Conservation (phyloP, 371 early-diverging fungal species). For the Capillidium heterosporum region DNA sequence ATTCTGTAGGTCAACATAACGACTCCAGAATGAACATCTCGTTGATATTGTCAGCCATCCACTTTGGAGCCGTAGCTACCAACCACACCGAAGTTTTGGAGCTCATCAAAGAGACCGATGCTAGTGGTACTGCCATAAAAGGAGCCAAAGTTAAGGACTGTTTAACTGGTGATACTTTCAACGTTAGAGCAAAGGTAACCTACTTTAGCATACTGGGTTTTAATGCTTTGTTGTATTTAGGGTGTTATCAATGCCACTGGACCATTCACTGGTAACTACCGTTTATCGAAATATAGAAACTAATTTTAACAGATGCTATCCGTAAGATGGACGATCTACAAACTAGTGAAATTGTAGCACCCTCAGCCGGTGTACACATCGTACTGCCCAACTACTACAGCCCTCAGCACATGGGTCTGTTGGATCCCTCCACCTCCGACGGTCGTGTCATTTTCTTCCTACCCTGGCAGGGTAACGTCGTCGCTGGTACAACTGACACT, state of each 20-base stretch:
- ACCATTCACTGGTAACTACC: slow-evolving; percentile 23
- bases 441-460: slow-evolving; percentile 97
- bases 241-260: slow-evolving; percentile 93
- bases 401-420: slow-evolving; percentile 89
- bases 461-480: slow-evolving; percentile 94
- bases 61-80: slow-evolving; percentile 84
- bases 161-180: slow-evolving; percentile 77
- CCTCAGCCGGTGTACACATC: slow-evolving; percentile 93
- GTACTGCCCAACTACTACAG: slow-evolving; percentile 88
- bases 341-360: slow-evolving; percentile 73
- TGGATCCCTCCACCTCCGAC: slow-evolving; percentile 95
- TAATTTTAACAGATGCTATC: slow-evolving; percentile 35
- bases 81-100: slow-evolving; percentile 89
- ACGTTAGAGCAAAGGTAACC: slow-evolving; percentile 58
- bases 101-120: slow-evolving; percentile 54
- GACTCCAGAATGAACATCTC: slow-evolving; percentile 97
- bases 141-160: slow-evolving; percentile 77
- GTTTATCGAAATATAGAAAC: neutral
- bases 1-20: slow-evolving; percentile 69
- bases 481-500: slow-evolving; percentile 98
- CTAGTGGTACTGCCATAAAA: slow-evolving; percentile 23
- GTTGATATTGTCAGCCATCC: slow-evolving; percentile 83
- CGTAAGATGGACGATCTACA: slow-evolving; percentile 70
- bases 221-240: slow-evolving; percentile 9
- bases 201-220: neutral